These are phyloP conservation scores for Paramecium sonneborni DNA, from an alignment of 73 alveolate species.

Conservation along the genomic window DNA sequence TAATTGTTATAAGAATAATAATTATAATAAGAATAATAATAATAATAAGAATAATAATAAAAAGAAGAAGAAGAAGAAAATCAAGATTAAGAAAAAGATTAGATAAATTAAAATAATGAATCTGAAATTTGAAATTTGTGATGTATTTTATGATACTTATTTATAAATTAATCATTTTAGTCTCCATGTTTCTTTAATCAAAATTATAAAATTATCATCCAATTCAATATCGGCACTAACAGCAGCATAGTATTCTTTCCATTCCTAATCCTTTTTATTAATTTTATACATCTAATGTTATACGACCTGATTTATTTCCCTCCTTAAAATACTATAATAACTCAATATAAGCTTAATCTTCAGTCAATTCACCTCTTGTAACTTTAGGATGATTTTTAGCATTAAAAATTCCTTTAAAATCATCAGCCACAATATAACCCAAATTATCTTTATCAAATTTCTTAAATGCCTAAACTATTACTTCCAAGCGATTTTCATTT, in stretches of 20 bases:
- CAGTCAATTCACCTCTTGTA: slow-evolving; percentile 73
- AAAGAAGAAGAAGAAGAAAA: neutral
- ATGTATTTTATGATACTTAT: slow-evolving; percentile 14
- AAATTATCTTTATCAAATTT: slow-evolving; percentile 72
- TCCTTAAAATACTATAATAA: slow-evolving; percentile 71
- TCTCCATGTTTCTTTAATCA: slow-evolving; percentile 73
- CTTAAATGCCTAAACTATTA: slow-evolving; percentile 68
- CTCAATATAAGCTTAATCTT: slow-evolving; percentile 75
- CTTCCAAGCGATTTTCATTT: slow-evolving; percentile 68
- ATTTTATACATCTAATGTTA: slow-evolving; percentile 48
- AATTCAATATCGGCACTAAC: slow-evolving; percentile 73
- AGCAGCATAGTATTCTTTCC: slow-evolving; percentile 78
- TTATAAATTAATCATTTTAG: neutral
- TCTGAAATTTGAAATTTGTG: neutral
- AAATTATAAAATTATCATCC: slow-evolving; percentile 70
- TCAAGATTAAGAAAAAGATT: neutral
- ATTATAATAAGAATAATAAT: neutral
- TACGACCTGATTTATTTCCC: slow-evolving; percentile 70
- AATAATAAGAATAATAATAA: neutral
- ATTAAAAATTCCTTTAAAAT: slow-evolving; percentile 74
- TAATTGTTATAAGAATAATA: neutral
- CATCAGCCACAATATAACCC: slow-evolving; percentile 72
- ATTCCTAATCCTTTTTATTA: neutral
- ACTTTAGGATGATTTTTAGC: slow-evolving; percentile 77
- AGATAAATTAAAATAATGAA: neutral